Percentiles rank a stretch among this genome's conserved stretches.
These are phyloP conservation scores for Cenchrus purpureus DNA, from an alignment of 176 grass and related monocot species.

Conservation along the genomic window DNA sequence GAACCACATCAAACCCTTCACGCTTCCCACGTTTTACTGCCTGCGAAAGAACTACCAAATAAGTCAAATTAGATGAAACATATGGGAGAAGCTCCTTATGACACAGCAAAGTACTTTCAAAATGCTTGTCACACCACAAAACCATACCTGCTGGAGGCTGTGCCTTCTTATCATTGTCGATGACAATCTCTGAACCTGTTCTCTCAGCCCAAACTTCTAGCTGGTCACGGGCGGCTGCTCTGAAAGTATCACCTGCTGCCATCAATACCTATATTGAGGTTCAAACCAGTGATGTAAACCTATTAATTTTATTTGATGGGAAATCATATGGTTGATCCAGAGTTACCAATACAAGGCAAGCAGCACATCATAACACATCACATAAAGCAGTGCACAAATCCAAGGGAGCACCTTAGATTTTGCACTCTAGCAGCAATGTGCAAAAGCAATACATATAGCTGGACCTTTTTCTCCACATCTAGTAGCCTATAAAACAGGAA, in stretches of 20 bases:
- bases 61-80: constrained; percentile 66
- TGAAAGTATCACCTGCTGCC: constrained; percentile 95
- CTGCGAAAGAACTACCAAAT: constrained; percentile 90
- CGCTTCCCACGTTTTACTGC: constrained; percentile 91
- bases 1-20: constrained; percentile 80
- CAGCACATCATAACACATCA: not conserved
- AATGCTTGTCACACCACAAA: constrained; percentile 7
- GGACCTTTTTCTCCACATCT: not conserved
- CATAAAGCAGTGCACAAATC: not conserved
- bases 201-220: constrained; percentile 97
- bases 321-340: not conserved
- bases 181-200: constrained; percentile 86
- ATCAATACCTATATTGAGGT: constrained; percentile 76
- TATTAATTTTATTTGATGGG: not conserved
- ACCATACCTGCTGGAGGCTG: constrained; percentile 74
- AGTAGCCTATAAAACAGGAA: constrained; percentile 23
- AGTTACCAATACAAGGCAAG: not conserved
- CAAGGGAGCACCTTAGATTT: not conserved
- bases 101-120: constrained; percentile 25
- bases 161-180: constrained; percentile 74
- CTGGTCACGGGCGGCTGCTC: constrained; percentile 94
- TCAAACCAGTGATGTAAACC: constrained; percentile 28
- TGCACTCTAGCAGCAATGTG: not conserved
- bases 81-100: not conserved
- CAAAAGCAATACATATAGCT: not conserved